phyloP scores from a whole-genome alignment of 352 stramenopile species.

The Globisporangium parvum region DNA sequence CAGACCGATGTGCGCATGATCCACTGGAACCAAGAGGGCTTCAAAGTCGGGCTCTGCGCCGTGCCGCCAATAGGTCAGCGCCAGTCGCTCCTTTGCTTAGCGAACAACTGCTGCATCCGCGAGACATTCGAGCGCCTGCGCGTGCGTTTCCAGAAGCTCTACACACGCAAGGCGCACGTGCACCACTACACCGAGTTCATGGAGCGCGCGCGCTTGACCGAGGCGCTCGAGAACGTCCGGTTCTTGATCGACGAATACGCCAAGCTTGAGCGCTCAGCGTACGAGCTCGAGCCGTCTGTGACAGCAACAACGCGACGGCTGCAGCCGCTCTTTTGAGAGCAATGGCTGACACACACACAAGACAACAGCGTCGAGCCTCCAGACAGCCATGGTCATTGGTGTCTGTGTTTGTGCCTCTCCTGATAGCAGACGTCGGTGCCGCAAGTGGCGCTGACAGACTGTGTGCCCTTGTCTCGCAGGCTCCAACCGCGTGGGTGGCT shows the following conservation, averaged over 20 bases:
- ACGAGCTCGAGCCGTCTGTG: slow-evolving; percentile 10
- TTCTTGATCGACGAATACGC: slow-evolving; percentile 63
- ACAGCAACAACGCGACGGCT: slow-evolving; percentile 21
- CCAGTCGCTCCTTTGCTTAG: slow-evolving; percentile 72
- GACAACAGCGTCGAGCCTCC: background rate
- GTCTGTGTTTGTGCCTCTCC: too few species aligned
- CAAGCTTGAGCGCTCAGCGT: slow-evolving; percentile 39
- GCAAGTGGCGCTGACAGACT: too few species aligned
- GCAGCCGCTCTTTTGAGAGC: slow-evolving; percentile 25
- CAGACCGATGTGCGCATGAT: slow-evolving; percentile 83
- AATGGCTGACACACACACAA: background rate
- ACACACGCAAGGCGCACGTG: slow-evolving; percentile 68
- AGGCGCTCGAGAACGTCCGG: slow-evolving; percentile 53
- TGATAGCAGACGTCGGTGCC: too few species aligned
- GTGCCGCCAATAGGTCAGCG: slow-evolving; percentile 53
- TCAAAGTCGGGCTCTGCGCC: slow-evolving; percentile 81
- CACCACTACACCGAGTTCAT: slow-evolving; percentile 89
- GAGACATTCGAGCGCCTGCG: slow-evolving; percentile 77
- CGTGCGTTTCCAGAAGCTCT: slow-evolving; percentile 75
- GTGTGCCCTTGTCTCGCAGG: too few species aligned
- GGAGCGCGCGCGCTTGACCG: slow-evolving; percentile 39
- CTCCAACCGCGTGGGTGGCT: too few species aligned
- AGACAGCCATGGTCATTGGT: background rate
- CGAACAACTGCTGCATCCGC: slow-evolving; percentile 86
- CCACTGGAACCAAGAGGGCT: slow-evolving; percentile 88